phyloP scores from a whole-genome alignment of 768 basidiomycete genomes.

The Crepidotus variabilis region DNA sequence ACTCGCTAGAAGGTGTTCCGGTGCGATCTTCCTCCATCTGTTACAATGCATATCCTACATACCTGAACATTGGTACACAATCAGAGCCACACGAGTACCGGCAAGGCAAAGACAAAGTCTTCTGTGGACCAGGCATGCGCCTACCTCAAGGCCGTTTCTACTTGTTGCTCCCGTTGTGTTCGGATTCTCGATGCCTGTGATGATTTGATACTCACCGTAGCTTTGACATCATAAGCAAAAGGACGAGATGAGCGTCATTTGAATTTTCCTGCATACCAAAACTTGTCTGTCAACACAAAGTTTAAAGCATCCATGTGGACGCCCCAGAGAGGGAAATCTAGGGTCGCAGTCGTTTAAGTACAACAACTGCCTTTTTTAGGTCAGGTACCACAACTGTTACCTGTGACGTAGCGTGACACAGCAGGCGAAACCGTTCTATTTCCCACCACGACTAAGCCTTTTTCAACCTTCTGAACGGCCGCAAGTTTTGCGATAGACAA shows the following conservation, averaged over 20 bases:
- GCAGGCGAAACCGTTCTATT: not conserved
- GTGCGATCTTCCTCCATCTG: not conserved
- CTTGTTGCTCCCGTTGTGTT: not conserved
- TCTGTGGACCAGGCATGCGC: not conserved
- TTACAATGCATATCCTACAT: not conserved
- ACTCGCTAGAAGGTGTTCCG: not conserved
- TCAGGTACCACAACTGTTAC: not conserved
- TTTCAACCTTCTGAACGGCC: not conserved
- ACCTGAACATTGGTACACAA: not conserved
- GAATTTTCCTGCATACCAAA: too few species aligned
- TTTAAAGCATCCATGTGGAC: too few species aligned
- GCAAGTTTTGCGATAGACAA: not conserved
- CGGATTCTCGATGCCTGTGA: not conserved
- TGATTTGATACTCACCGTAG: too few species aligned
- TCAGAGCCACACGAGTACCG: not conserved
- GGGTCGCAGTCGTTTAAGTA: not conserved
- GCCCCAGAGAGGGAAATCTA: not conserved
- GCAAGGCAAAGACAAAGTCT: not conserved
- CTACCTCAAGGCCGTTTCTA: not conserved
- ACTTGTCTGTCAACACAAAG: too few species aligned
- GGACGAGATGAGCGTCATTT: too few species aligned
- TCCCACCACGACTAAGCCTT: not conserved
- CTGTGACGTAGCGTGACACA: not conserved
- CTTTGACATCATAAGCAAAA: too few species aligned
- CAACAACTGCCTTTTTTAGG: not conserved